Base-by-base conservation (phyloP, 164 flowering plant genomes). In the Aristolochia californica region DNA sequence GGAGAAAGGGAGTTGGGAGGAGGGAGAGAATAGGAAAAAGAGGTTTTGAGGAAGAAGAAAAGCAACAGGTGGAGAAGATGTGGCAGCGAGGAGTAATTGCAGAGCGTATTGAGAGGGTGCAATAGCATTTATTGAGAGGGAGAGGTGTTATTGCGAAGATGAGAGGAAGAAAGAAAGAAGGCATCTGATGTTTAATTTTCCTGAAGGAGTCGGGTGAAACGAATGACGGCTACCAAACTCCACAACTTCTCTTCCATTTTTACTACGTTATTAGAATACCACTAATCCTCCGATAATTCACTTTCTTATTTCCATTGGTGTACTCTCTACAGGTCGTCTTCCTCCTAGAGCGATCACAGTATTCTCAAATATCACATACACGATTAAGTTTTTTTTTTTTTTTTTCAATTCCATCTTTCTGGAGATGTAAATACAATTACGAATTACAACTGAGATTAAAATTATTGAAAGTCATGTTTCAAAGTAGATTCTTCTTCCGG, bases 181-280 rank as follows among this genome's bases (percentile, higher is more conserved):
- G 63, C 49, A 47, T 68, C 59, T 60, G 43, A 18, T 61, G 13
- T 60, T 65, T 58, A 45, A 58, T 63, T 71, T 71, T 52, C 57
- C 59, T 21, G 43, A 13, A 55, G 30, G 56, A 52, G 63, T 40
- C 56, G 53, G 55, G 72, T 60, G 70, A 73, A 73, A 65, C 56
- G 75, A 68, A 75, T 75, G 81, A 74, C 78, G 71, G 81, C 80
- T 72, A 74, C 75, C 72, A 74, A 73, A 73, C 73, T 50, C 65
- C 45, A 44, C 48, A 40, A 30, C 18, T 50, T 30, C 51, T 25
- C 17, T 50, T 18, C 44, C 45, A 20, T 30, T 50, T 20, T 22
- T 24, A 34, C 48, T n/a, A 12, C 4, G 4, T 21, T 15, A 8
- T 44, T 24, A 44, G 38, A 18, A 8, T 45, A 24, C 13, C 28